Conservation (phyloP, 2,329 filamentous ascomycete species). For the Cladophialophora immunda region DNA sequence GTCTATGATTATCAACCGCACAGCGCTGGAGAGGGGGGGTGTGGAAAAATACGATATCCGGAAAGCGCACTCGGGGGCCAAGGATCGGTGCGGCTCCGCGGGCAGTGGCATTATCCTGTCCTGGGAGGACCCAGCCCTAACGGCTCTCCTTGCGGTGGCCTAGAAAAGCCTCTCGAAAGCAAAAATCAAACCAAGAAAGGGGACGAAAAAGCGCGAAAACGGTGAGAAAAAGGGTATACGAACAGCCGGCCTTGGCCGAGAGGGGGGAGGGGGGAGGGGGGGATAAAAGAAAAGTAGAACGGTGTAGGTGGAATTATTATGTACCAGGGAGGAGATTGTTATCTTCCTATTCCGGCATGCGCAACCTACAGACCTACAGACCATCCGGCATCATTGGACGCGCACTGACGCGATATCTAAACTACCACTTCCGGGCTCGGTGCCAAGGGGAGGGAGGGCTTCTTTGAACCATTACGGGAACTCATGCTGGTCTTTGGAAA, state of each 20-base stretch:
- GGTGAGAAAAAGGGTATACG: conserved; percentile 8
- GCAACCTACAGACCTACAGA: no score
- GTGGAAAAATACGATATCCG: background rate
- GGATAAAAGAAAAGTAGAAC: no score
- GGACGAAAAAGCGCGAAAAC: background rate
- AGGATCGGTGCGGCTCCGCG: conserved; percentile 23
- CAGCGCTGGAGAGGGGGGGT: background rate
- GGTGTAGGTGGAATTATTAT: no score
- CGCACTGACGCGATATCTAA: background rate
- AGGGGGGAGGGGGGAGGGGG: no score
- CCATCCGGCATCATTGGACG: background rate
- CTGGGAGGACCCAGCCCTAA: background rate
- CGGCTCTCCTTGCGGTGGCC: background rate
- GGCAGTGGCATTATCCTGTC: conserved; percentile 14
- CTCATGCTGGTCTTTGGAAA: no score
- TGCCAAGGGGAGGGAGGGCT: conserved; percentile 4
- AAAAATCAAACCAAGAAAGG: background rate
- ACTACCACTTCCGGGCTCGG: background rate
- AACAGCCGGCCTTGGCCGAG: conserved; percentile 14
- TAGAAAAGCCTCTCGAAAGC: background rate
- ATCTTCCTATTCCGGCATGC: conserved; percentile 17
- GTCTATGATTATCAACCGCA: background rate
- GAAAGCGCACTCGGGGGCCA: conserved; percentile 5
- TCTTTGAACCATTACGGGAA: no score
- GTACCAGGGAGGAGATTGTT: conserved; percentile 16